Base-by-base conservation (phyloP, 2,329 filamentous ascomycete species). In the Juglanconis sp. region DNA sequence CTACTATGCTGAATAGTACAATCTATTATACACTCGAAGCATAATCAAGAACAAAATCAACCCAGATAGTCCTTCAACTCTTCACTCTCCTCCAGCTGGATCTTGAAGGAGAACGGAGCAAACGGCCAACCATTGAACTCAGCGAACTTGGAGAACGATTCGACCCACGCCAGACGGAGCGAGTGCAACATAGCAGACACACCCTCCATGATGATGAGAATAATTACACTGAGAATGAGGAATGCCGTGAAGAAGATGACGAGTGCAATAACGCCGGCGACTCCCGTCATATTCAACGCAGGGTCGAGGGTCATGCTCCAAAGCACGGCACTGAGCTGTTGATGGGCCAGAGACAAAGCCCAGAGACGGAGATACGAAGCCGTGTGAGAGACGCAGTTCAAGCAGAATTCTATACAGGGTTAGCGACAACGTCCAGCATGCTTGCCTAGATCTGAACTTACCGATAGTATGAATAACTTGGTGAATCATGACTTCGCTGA, bases 311-410 rank as follows among this genome's bases (percentile, higher is more conserved):
- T 99, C 95, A 99, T 99, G 69, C 85, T 85, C 95, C 95, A 99
- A 52, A 99, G 84, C 65, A 99, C 95, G 65, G 93, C 89, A 53
- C 92, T 96, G 63, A 99, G 79, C 83, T 98, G 95, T 75, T 99
- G 95, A 81, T 99, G 95, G 36, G 95, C 95, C 62, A 99, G 88
- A 2, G 95, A 99, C 68, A 99, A 77, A 36, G 95, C 95, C 95
- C 95, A 99, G 49, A 99, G 90, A 81, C 95, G 95, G 52, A 99
- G 89, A 77, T 99, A 99, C 1, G 95, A 99, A 4, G 95, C 95
- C 4, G 96, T 99, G 78, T 99, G 95, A 35, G 95, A 99, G 65
- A 99, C 94, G 75, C 94, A 98, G 82, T 99, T 99, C 69, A 99
- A 84, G 73, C 95, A 99, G 81, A 99, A 99, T 83, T 99, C 92